These are phyloP conservation scores for Monosporascus ibericus DNA, from an alignment of 2,329 filamentous ascomycete genomes.

Conservation along the genomic window DNA sequence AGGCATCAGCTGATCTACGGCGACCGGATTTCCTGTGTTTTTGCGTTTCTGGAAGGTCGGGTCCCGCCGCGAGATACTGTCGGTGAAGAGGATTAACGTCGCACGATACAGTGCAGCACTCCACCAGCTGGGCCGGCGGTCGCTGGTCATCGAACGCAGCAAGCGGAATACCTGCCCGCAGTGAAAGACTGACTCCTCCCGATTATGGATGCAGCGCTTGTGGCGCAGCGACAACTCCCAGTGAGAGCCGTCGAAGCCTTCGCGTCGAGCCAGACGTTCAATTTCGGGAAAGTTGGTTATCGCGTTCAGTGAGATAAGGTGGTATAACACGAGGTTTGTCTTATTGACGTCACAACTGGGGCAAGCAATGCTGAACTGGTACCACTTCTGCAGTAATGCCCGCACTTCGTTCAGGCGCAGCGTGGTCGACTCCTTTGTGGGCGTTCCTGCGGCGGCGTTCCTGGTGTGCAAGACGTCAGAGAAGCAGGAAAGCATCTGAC, in stretches of 20 bases:
- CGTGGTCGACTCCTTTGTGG: slow-evolving; percentile 55
- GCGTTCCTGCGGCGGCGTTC: slow-evolving; percentile 34
- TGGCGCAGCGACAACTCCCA: slow-evolving; percentile 50
- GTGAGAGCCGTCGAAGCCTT: slow-evolving; percentile 49
- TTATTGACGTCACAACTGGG: slow-evolving; percentile 53
- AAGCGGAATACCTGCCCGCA: slow-evolving; percentile 61
- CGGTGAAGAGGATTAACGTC: slow-evolving; percentile 55
- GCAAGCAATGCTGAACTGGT: slow-evolving; percentile 54
- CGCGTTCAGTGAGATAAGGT: slow-evolving; percentile 63
- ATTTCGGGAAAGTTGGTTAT: slow-evolving; percentile 63
- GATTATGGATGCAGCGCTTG: slow-evolving; percentile 57
- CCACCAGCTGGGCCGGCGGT: slow-evolving; percentile 64
- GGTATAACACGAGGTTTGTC: slow-evolving; percentile 63
- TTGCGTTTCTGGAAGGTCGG: slow-evolving; percentile 27
- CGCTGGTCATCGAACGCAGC: slow-evolving; percentile 52
- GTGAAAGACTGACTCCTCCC: slow-evolving; percentile 60
- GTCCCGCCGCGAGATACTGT: slow-evolving; percentile 50
- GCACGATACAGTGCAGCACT: slow-evolving; percentile 64
- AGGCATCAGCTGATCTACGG: slow-evolving; percentile 35
- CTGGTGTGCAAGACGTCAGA: slow-evolving; percentile 45
- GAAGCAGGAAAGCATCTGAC: slow-evolving; percentile 60
- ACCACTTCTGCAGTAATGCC: slow-evolving; percentile 59
- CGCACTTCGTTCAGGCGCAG: slow-evolving; percentile 59
- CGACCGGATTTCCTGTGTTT: slow-evolving; percentile 14
- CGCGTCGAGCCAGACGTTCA: slow-evolving; percentile 58